Conservation (phyloP, 2,329 filamentous ascomycete species). For the Fusarium penzigii region DNA sequence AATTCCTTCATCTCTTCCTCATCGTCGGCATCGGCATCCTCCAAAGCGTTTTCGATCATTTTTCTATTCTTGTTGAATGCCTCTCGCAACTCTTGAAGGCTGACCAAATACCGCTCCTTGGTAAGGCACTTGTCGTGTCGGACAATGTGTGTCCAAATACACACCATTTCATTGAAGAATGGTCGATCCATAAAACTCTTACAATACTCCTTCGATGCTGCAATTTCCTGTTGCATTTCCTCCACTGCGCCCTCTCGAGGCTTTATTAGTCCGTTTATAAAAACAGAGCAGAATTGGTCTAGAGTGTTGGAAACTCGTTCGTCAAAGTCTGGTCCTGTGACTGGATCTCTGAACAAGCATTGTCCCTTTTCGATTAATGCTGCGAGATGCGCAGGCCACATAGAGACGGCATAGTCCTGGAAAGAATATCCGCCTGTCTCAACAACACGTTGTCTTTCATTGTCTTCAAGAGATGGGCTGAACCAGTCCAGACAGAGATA, state of each 20-base stretch:
- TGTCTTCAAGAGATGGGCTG: slow-evolving; percentile 7
- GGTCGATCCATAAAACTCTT: background rate
- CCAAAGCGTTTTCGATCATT: background rate
- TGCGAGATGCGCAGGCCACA: background rate
- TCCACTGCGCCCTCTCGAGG: background rate
- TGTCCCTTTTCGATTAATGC: background rate
- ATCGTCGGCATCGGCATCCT: slow-evolving; percentile 5
- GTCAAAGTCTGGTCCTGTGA: background rate
- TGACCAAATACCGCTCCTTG: background rate
- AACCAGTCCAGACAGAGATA: slow-evolving; percentile 40
- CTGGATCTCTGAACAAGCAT: background rate
- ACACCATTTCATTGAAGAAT: background rate
- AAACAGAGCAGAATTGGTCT: background rate
- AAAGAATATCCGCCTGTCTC: slow-evolving; percentile 36
- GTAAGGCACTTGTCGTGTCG: background rate
- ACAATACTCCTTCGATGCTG: background rate
- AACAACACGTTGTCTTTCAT: slow-evolving; percentile 11
- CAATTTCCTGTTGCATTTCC: background rate
- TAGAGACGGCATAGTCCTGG: slow-evolving; percentile 35
- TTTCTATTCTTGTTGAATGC: background rate
- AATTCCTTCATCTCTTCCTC: slow-evolving; percentile 21
- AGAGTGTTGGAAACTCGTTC: background rate
- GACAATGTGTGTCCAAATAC: background rate
- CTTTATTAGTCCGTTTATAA: background rate
- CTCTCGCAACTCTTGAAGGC: background rate